A percentile compares a stretch with the other conserved stretches of the same genome.
Conservation (phyloP, 108 stramenopile species). For the Nitzschia putrida region DNA sequence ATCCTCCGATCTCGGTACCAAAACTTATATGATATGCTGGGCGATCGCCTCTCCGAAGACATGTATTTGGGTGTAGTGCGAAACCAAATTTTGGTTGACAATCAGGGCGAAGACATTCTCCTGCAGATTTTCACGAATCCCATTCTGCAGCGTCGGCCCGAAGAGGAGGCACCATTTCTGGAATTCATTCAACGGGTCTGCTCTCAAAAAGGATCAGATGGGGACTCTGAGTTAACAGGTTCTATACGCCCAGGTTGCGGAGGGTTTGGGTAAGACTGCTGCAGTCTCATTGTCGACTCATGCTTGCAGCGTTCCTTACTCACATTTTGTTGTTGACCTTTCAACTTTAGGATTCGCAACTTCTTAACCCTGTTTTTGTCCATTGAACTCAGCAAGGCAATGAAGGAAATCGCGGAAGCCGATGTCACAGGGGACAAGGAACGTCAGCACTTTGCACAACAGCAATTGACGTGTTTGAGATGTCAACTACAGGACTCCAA, state of each 20-base stretch:
- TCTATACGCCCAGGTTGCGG: conserved; percentile 51
- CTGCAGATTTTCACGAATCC: conserved; percentile 88
- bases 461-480: conserved; percentile 66
- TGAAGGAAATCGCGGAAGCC: conserved; percentile 65
- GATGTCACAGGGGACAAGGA: conserved; percentile 35
- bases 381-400: conserved; percentile 84
- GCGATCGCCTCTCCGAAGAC: conserved; percentile 67
- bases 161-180: conserved; percentile 85
- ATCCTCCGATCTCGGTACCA: conserved; percentile 72
- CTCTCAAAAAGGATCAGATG: conserved; percentile 29
- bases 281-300: too few relatives aligned
- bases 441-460: conserved; percentile 35
- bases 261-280: conserved; percentile 18
- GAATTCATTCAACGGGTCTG: conserved; percentile 86
- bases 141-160: conserved; percentile 60
- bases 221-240: conserved; percentile 55
- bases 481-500: conserved; percentile 84
- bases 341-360: conserved; percentile 73
- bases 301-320: too few relatives aligned
- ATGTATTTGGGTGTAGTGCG: conserved; percentile 74
- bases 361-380: conserved; percentile 85
- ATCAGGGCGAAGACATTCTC: conserved; percentile 62
- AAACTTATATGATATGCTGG: conserved; percentile 72
- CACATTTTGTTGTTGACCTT: too few relatives aligned
- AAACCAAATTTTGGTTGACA: conserved; percentile 85